phyloP scores from a whole-genome alignment of 768 basidiomycete genomes.

The Suillus placidus region DNA sequence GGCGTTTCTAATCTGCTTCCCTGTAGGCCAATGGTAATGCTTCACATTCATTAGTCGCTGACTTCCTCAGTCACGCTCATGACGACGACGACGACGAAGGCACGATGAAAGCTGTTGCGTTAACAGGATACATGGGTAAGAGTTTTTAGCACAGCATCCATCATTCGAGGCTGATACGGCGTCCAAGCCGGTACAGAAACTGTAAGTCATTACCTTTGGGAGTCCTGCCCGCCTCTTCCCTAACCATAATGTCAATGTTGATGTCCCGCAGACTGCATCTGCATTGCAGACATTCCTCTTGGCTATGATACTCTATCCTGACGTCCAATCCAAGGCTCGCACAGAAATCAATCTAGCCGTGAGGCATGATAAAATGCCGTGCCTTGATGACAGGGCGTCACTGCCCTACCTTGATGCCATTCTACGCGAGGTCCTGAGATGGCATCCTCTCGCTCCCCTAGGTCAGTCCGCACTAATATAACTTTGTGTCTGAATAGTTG shows the following conservation, averaged over 20 bases:
- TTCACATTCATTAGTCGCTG: too few species aligned
- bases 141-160: not conserved
- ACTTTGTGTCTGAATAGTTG: too few species aligned
- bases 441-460: constrained; percentile 27
- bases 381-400: constrained; percentile 18
- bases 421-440: constrained; percentile 26
- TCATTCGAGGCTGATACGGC: not conserved
- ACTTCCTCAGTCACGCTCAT: too few species aligned
- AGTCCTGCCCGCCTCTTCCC: too few species aligned
- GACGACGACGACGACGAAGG: not conserved
- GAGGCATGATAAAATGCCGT: constrained; percentile 16
- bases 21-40: too few species aligned
- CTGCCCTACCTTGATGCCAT: constrained; percentile 30
- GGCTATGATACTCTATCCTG: constrained; percentile 33
- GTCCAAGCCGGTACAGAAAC: constrained; percentile 2
- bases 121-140: not conserved
- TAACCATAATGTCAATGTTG: too few species aligned
- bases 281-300: constrained; percentile 28
- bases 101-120: not conserved
- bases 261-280: constrained; percentile 20
- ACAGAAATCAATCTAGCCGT: constrained; percentile 31
- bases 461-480: constrained; percentile 11
- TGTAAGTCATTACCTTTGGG: not conserved
- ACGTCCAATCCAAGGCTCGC: constrained; percentile 30
- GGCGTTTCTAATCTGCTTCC: too few species aligned